A percentile compares a stretch with the other conserved stretches of the same genome.
Conservation (phyloP, 2,329 filamentous ascomycete species). For the Cladosporium sphaerospermum region DNA sequence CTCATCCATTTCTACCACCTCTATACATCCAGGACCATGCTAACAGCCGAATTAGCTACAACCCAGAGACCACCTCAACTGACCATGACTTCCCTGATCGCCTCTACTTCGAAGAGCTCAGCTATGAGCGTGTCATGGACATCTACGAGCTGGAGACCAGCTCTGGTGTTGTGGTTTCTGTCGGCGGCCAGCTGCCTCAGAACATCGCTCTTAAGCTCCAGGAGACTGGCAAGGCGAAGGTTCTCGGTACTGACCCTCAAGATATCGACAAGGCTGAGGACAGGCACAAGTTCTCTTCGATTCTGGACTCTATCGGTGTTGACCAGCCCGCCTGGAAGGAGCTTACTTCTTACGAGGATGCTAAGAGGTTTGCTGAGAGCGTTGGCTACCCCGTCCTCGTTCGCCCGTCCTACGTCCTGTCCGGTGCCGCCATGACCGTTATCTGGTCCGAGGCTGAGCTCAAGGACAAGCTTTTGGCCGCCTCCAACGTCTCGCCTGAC, state of each 20-base stretch:
- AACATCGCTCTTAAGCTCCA: constrained; percentile 95
- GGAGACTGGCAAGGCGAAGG: constrained; percentile 80
- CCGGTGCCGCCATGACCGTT: constrained; percentile 96
- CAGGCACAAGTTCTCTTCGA: constrained; percentile 95
- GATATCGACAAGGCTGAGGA: constrained; percentile 99
- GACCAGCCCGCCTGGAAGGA: constrained; percentile 99
- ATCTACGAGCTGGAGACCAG: constrained; percentile 91
- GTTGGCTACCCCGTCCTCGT: constrained; percentile 94
- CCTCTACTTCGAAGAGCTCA: constrained; percentile 94
- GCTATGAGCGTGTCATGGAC: constrained; percentile 97
- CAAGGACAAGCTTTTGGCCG: constrained; percentile 89
- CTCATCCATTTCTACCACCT: too few relatives aligned
- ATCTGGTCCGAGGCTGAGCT: constrained; percentile 83
- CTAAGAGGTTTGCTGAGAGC: constrained; percentile 75
- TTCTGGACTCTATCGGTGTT: constrained; percentile 91
- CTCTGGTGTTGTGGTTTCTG: constrained; percentile 84
- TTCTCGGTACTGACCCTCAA: constrained; percentile 85
- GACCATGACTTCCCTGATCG: constrained; percentile 87
- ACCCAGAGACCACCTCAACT: constrained; percentile 74
- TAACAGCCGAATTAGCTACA: constrained; percentile 40
- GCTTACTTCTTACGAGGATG: constrained; percentile 79
- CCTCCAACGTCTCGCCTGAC: constrained; percentile 84
- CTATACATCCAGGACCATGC: constrained; percentile 16
- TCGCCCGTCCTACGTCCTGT: constrained; percentile 90
- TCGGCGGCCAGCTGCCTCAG: constrained; percentile 92